Conservation (phyloP, 352 stramenopile genomes). For the Phytophthora tentaculata region DNA sequence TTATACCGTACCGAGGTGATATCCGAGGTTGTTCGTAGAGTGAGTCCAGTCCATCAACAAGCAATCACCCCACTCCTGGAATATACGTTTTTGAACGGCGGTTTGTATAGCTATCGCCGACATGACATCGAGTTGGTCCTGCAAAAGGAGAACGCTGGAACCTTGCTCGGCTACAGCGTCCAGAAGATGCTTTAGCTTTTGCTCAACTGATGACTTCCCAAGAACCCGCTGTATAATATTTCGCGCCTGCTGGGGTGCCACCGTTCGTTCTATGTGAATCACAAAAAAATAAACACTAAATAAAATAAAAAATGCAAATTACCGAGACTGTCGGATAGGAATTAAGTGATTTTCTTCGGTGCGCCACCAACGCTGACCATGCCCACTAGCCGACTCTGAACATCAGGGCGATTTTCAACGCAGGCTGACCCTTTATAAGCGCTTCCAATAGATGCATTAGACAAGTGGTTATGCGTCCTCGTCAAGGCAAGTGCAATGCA, state of each 20-base stretch:
- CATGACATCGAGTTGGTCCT: constrained; percentile 14
- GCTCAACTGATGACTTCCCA: not conserved
- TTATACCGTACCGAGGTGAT: not conserved
- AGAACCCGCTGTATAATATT: not conserved
- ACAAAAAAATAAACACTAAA: not conserved
- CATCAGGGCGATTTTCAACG: not conserved
- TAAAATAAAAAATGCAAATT: not conserved
- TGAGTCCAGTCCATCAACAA: constrained; percentile 5
- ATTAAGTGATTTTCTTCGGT: not conserved
- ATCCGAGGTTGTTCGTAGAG: not conserved
- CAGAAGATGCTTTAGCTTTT: not conserved
- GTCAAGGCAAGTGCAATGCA: not conserved
- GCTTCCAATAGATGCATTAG: not conserved
- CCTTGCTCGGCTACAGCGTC: not conserved
- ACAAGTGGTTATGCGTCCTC: not conserved
- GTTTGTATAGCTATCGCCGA: constrained; percentile 5
- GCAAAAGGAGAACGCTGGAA: not conserved
- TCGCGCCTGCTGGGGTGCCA: not conserved
- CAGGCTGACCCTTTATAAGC: not conserved
- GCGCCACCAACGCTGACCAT: not conserved
- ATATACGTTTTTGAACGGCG: not conserved
- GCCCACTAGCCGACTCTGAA: not conserved
- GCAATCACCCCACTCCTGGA: not conserved
- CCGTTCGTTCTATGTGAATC: not conserved
- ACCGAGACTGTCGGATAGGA: not conserved